Base-by-base conservation (phyloP, 306 rosid genomes). In the Alnus glutinosa region DNA sequence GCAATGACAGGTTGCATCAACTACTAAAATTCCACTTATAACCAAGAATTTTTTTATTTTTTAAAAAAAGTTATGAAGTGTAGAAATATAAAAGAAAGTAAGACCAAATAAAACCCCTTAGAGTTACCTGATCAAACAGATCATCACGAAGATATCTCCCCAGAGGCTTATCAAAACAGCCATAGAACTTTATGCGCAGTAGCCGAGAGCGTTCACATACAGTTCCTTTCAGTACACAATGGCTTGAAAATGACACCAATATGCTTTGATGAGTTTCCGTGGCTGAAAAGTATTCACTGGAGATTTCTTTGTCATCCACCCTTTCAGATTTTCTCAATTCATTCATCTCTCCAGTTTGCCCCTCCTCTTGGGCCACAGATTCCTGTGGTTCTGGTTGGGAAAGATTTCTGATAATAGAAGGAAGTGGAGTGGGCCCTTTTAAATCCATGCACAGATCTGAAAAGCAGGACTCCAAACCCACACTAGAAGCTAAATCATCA, bases 71-170 rank as follows among this genome's bases (percentile, higher is more conserved):
- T 12, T 55, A 32, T 28, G 10, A 59, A 59, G 36, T 46, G 15
- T 55, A 78, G 59, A 71, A 51, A 68, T 8, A 18, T 42, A 68
- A 42, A 39, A 18, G 30, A 39, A 42, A n/a, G 12, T 39, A 39
- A 68, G 37, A 55, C 39, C 18, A 66, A 39, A 44, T 52, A 66
- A 10, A 64, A 46, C 14, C 49, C 16, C 73, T 82, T 76, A 64
- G 7, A 9, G 57, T 48, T 67, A 93, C 99, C 97, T 80, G 89
- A 69, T 85, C 93, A 87, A 96, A 96, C 30, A 96, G 86, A 79
- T 93, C 96, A 77, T 96, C 94, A 32, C 84, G 92, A 34, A 96
- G 96, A 85, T 91, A 96, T 87, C 96, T 90, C 67, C 99, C 99
- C 16, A 96, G 91, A 76, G 99, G 99, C 89, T 96, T 96, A 86